Conservation (phyloP, 495 filamentous ascomycete genomes). For the Cladorrhinum samala region DNA sequence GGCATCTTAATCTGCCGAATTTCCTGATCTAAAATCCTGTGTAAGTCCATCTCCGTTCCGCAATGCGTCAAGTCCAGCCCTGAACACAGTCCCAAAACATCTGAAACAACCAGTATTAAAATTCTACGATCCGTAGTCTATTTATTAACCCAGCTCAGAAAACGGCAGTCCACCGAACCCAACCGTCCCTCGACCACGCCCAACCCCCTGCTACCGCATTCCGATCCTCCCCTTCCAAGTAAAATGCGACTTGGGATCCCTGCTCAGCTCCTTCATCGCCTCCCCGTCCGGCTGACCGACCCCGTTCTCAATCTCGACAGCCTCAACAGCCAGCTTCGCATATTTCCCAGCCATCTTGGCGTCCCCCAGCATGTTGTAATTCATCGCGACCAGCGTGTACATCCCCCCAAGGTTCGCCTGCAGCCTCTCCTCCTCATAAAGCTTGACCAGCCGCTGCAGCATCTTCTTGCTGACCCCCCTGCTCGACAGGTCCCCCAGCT, state of each 20-base stretch:
- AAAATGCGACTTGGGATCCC: constrained; percentile 18
- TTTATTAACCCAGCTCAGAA: too few species aligned
- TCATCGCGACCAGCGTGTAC: constrained; percentile 28
- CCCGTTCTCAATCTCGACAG: constrained; percentile 24
- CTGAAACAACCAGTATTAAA: too few species aligned
- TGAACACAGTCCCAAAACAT: too few species aligned
- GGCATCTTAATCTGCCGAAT: too few species aligned
- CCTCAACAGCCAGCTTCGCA: constrained; percentile 21
- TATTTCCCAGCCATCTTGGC: constrained; percentile 16
- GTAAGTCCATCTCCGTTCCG: too few species aligned
- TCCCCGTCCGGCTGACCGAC: constrained; percentile 13
- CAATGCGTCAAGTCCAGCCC: too few species aligned
- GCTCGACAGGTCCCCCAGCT: constrained; percentile 14
- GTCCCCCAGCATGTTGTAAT: constrained; percentile 26
- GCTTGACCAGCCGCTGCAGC: constrained; percentile 18
- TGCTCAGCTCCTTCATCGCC: constrained; percentile 16
- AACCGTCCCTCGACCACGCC: too few species aligned
- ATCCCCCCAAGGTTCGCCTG: constrained; percentile 16
- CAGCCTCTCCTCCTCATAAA: constrained; percentile 25
- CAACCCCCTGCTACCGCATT: too few species aligned
- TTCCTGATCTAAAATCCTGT: too few species aligned
- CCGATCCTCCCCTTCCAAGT: constrained; percentile 15
- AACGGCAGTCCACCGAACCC: too few species aligned
- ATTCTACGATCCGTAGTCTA: too few species aligned
- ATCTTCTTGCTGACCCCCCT: constrained; percentile 8